Conservation (phyloP, 2,329 filamentous ascomycete genomes). For the Gremmenia infestans region DNA sequence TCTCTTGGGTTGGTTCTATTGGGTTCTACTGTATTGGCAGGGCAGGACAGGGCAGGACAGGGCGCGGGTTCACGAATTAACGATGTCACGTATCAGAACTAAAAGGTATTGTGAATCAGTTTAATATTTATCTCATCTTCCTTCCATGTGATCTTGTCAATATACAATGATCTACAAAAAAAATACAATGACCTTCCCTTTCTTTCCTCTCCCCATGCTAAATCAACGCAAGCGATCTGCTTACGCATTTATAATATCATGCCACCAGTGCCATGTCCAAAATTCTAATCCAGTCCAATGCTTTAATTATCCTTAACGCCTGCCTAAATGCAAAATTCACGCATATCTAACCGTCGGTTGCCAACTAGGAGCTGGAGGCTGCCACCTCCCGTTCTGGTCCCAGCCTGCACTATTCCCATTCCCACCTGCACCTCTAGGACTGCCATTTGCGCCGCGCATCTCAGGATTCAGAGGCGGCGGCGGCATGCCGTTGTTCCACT, state of each 20-base stretch:
- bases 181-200: neutral
- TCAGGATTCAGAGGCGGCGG: neutral
- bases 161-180: neutral
- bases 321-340: neutral
- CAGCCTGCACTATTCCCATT: neutral
- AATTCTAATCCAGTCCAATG: neutral
- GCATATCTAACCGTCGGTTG: constrained; percentile 9
- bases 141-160: neutral
- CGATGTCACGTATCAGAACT: no score
- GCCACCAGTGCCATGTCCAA: neutral
- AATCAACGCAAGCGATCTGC: neutral
- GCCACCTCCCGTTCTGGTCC: constrained; percentile 5
- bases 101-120: neutral
- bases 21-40: no score
- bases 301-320: neutral
- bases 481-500: neutral
- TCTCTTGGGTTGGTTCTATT: no score
- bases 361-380: constrained; percentile 2
- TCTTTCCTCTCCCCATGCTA: neutral
- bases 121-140: neutral
- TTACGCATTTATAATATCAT: neutral
- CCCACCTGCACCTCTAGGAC: neutral
- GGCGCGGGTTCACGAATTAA: no score
- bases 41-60: no score
- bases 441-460: neutral